phyloP scores from a whole-genome alignment of 148 eudicot species.

The Nepenthes mirabilis region DNA sequence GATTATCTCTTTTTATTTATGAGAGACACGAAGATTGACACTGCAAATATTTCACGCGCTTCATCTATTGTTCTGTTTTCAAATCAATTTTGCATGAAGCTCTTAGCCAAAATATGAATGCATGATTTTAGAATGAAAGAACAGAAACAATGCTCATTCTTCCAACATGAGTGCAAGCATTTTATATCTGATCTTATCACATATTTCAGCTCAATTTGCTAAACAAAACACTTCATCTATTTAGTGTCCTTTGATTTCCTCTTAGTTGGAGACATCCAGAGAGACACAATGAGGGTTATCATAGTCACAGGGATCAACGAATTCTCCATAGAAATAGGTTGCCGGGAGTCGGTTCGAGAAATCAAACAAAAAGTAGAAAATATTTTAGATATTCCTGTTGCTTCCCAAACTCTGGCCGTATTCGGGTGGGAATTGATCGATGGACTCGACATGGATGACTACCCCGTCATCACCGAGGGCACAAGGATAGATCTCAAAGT shows the following conservation, averaged over 20 bases:
- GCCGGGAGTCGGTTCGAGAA: conserved; percentile 46
- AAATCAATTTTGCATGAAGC: conserved; percentile 3
- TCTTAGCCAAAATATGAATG: conserved; percentile 7
- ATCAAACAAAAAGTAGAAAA: conserved; percentile 53
- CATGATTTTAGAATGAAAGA: conserved; percentile 30
- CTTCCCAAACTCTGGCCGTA: conserved; percentile 48
- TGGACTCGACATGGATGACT: conserved; percentile 69
- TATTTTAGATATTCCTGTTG: conserved; percentile 31
- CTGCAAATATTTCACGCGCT: too few species aligned
- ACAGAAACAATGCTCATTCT: conserved; percentile 21
- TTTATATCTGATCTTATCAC: background rate
- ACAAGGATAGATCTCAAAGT: conserved; percentile 45
- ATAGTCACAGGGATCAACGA: conserved; percentile 29
- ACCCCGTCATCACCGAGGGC: conserved; percentile 68
- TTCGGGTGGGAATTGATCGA: conserved; percentile 61
- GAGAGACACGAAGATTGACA: too few species aligned
- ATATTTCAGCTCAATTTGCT: background rate
- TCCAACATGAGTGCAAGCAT: conserved; percentile 17
- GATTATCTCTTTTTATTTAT: too few species aligned
- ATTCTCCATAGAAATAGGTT: conserved; percentile 38
- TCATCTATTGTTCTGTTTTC: too few species aligned
- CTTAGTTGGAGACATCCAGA: background rate
- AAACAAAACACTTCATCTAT: background rate
- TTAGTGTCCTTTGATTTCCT: too few species aligned
- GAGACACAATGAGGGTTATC: conserved; percentile 40